Evolutionary conservation across 2,329 filamentous ascomycete genomes (phyloP), one percentile per base, ranked within the genome.

Genomic region (Cryphonectria japonica): DNA sequence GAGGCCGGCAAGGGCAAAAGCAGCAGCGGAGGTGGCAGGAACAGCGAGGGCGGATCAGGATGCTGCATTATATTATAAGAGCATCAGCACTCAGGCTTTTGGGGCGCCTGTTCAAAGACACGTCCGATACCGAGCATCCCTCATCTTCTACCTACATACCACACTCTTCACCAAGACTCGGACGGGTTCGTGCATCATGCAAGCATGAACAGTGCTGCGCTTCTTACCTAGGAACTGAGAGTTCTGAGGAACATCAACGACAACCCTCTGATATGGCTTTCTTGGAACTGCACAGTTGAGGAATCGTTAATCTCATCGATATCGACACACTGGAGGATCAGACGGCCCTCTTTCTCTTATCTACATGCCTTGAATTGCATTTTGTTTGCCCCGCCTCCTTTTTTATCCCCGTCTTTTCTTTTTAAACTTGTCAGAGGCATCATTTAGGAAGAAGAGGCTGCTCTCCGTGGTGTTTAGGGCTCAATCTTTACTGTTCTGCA

Each of bases 1-100:
- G 92, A 93, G 75, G 90, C 92, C 70, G 92, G 91, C 78, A 87
- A 88, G 46, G 86, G 87, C 71, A 92, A 91, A 79, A 84, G 82
- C 76, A 79, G 78, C 74, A 77, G 81, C 54, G 78, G 82, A 57
- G 79, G 82, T n/a, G 79, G 82, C 11, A 78, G 82, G 54, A 79
- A 77, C 71, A 79, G 82, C 34, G 80, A 83, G 65, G 79, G 84
- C 41, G 79, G 82, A 63, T 76, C 79, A 41, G 81, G 82, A 60
- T 88, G 86, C 79, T 88, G 86, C 74, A 82, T 87, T 65, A 85
- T 88, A 73, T 81, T 87, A 83, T 86, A 79, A 82, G 32, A 50
- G 50, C 26, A 43, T 29, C 41, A 41, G 39, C 54, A 67, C 19
- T 29, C 43, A n/a, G 11, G 52, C 52, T 9, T 39, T 19, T 39